phyloP scores from a whole-genome alignment of 352 stramenopile species.

The Phytophthora cactorum region DNA sequence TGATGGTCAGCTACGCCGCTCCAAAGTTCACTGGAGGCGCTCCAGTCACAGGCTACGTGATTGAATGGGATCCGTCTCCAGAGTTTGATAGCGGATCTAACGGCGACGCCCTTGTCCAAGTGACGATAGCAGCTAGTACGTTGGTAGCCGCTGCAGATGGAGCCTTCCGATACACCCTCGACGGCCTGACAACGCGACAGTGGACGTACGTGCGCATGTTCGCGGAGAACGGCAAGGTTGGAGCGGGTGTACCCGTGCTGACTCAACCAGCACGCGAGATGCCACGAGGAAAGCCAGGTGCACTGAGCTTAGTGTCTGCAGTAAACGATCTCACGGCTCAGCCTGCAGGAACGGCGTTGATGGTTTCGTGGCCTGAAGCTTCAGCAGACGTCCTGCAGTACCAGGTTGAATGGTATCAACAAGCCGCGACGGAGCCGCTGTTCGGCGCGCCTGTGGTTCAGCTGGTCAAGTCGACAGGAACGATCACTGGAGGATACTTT shows the following conservation, averaged over 20 bases:
- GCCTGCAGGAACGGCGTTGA: constrained; percentile 53
- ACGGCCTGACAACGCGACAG: constrained; percentile 47
- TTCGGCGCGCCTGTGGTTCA: constrained; percentile 69
- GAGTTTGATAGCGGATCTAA: constrained; percentile 78
- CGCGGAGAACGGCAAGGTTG: constrained; percentile 66
- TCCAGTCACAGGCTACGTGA: constrained; percentile 86
- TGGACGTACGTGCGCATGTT: constrained; percentile 79
- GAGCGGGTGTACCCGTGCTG: constrained; percentile 43
- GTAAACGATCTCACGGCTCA: constrained; percentile 42
- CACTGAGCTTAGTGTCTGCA: constrained; percentile 39
- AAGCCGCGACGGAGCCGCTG: constrained; percentile 50
- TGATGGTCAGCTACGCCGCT: constrained; percentile 82
- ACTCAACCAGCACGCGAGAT: constrained; percentile 67
- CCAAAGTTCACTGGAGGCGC: constrained; percentile 90
- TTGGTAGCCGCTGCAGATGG: constrained; percentile 30
- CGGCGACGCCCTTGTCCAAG: constrained; percentile 58
- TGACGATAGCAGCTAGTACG: constrained; percentile 30
- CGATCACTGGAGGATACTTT: constrained; percentile 62
- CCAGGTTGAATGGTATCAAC: constrained; percentile 80
- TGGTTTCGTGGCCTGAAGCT: constrained; percentile 60
- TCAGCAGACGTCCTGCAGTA: constrained; percentile 45
- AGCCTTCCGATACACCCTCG: constrained; percentile 53
- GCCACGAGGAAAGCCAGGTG: constrained; percentile 61
- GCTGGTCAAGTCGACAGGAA: constrained; percentile 53
- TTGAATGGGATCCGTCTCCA: constrained; percentile 90